Evolutionary conservation across 1,284 basidiomycete species (phyloP).

Genomic region (Kalmanozyma brasiliensis): DNA sequence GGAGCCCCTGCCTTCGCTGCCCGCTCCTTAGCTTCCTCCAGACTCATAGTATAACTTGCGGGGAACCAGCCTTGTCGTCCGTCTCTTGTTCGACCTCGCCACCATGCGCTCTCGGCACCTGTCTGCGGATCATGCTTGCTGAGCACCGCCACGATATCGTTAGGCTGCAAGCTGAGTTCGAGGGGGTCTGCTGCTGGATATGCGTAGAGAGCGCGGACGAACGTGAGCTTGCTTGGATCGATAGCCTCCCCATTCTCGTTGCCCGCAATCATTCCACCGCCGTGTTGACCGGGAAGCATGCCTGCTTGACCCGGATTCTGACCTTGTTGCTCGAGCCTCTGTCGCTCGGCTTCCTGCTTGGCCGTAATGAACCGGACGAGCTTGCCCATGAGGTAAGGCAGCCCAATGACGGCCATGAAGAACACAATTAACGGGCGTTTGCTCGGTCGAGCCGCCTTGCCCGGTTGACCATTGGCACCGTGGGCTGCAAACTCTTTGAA

Average conservation of each 20-base stretch:
- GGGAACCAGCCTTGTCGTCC: conserved; percentile 98
- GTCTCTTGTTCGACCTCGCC: conserved; percentile 92
- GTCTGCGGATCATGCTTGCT: conserved; percentile 72
- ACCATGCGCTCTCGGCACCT: conserved; percentile 87
- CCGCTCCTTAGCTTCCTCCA: conserved; percentile 63
- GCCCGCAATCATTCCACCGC: conserved; percentile 48
- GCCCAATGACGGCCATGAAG: conserved; percentile 91
- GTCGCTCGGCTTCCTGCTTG: conserved; percentile 71
- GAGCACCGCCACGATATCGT: conserved; percentile 94
- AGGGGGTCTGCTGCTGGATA: conserved; percentile 75
- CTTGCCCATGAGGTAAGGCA: conserved; percentile 93
- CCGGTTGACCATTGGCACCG: conserved; percentile 34
- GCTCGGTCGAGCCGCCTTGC: conserved; percentile 69
- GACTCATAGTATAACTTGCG: conserved; percentile 71
- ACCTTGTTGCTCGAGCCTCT: conserved; percentile 66
- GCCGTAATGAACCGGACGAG: conserved; percentile 83
- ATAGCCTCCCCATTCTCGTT: conserved; percentile 65
- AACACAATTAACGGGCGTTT: conserved; percentile 94
- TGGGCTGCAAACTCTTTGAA: conserved; percentile 65
- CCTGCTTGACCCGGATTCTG: conserved; percentile 67
- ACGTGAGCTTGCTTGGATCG: conserved; percentile 76
- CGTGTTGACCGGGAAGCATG: conserved; percentile 76
- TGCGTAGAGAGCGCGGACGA: conserved; percentile 85
- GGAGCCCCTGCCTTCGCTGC: conserved; percentile 47
- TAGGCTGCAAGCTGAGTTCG: conserved; percentile 84